phyloP scores from a whole-genome alignment of 2,329 filamentous ascomycete species.

The Penicillium sp. region DNA sequence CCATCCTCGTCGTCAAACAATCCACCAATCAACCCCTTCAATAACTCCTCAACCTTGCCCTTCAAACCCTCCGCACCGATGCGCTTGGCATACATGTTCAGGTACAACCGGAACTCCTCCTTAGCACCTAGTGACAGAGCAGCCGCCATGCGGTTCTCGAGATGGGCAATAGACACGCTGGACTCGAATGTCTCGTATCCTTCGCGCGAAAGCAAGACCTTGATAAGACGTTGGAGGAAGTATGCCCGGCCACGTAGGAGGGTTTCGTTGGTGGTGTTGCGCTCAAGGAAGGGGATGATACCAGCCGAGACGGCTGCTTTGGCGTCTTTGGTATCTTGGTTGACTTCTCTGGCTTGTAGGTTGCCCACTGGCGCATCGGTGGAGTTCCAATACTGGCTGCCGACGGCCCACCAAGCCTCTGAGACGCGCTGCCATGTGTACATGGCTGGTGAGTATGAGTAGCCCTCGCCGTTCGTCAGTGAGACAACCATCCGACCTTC shows the following conservation, averaged over 20 bases:
- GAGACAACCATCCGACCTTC: slow-evolving; percentile 86
- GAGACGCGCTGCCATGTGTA: slow-evolving; percentile 94
- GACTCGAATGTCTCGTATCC: slow-evolving; percentile 93
- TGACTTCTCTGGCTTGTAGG: slow-evolving; percentile 73
- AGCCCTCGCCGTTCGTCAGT: slow-evolving; percentile 92
- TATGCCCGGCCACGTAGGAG: slow-evolving; percentile 90
- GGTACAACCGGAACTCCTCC: slow-evolving; percentile 91
- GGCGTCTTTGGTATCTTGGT: slow-evolving; percentile 57
- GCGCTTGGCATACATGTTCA: slow-evolving; percentile 98
- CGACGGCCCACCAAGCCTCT: slow-evolving; percentile 97
- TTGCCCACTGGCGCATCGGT: slow-evolving; percentile 88
- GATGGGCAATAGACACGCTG: slow-evolving; percentile 87
- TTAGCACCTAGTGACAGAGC: slow-evolving; percentile 81
- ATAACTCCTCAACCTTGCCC: slow-evolving; percentile 88
- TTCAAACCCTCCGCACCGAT: slow-evolving; percentile 87
- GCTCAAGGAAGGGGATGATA: slow-evolving; percentile 89
- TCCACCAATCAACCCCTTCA: slow-evolving; percentile 80
- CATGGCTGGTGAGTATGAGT: slow-evolving; percentile 83
- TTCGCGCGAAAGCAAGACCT: slow-evolving; percentile 83
- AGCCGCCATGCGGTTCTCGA: slow-evolving; percentile 93
- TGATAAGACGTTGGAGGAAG: slow-evolving; percentile 88
- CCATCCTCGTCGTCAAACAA: slow-evolving; percentile 65
- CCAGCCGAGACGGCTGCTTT: slow-evolving; percentile 76
- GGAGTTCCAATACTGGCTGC: slow-evolving; percentile 98
- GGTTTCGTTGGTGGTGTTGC: slow-evolving; percentile 92